Evolutionary conservation across 1,284 basidiomycete species (phyloP), one percentile per base, ranked within the genome.

Genomic region (Cryptococcus hybrid): DNA sequence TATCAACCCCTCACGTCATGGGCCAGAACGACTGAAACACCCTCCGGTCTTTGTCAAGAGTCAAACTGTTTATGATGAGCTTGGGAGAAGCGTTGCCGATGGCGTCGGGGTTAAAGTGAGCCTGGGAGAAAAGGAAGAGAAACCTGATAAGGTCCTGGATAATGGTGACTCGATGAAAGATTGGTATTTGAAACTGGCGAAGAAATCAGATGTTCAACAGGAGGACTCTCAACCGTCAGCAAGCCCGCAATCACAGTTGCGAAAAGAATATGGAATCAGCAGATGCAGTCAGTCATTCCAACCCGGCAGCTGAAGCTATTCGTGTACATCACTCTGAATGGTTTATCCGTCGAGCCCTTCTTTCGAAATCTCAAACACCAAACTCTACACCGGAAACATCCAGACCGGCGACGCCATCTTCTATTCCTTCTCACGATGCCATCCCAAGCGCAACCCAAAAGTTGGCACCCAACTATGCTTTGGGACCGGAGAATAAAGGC

Each of bases 311-410:
- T n/a, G 51, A 51, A 5, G 13, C 52, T 8, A 8, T 24, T 24
- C n/a, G 44, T 12, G 7, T 35, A 5, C 12, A 66, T 48, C 55
- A 56, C 2, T 64, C 58, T 18, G 72, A 77, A 54, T 77, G 75
- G 75, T 77, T 74, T 63, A 75, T 77, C 58, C 73, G 74, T 3
- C 70, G 73, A 48, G 71, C 72, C 3, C 67, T 75, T 12, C 47
- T 64, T 12, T 44, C 45, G 38, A 50, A 52, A 12, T 54, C 59
- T 3, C 47, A 52, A 7, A 49, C 56, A n/a, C 47, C 13, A 56
- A 6, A 37, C 61, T 5, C 5, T 48, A 7, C 9, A 54, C 30
- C 30, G 30, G 6, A 50, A 62, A 30, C 12, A 3, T 37, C 34
- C 43, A 30, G 45, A 7, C 13, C 58, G n/a, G 39, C 55, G 36